Conservation (phyloP, 2,329 filamentous ascomycete species). For the Nigrograna mackinnonii region DNA sequence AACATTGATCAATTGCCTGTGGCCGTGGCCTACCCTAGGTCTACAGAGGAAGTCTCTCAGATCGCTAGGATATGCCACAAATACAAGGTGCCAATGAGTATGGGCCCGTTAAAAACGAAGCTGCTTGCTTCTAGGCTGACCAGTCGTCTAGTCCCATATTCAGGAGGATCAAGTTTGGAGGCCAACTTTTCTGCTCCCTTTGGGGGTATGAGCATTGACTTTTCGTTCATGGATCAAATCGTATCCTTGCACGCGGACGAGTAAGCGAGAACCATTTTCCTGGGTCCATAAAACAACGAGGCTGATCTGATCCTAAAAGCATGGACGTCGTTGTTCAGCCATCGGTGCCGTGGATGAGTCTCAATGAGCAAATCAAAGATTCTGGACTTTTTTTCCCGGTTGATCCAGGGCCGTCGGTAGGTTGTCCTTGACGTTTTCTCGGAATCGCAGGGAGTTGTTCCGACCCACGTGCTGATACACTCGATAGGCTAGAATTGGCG, state of each 20-base stretch:
- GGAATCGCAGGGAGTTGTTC: slow-evolving; percentile 15
- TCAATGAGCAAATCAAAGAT: slow-evolving; percentile 75
- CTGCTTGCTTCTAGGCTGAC: slow-evolving; percentile 1
- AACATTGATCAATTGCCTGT: slow-evolving; percentile 67
- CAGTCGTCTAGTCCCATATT: slow-evolving; percentile 67
- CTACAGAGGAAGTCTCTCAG: slow-evolving; percentile 65
- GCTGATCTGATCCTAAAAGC: slow-evolving; percentile 34
- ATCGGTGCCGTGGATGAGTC: slow-evolving; percentile 86
- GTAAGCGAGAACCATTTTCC: slow-evolving; percentile 25
- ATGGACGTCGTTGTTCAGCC: slow-evolving; percentile 95
- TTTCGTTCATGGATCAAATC: slow-evolving; percentile 83
- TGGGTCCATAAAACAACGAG: background rate
- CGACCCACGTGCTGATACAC: slow-evolving; percentile 20
- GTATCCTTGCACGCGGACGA: slow-evolving; percentile 80
- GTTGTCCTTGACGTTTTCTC: slow-evolving; percentile 21
- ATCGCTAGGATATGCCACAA: slow-evolving; percentile 75
- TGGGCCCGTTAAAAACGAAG: slow-evolving; percentile 4
- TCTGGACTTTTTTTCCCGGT: slow-evolving; percentile 88
- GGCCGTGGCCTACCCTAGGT: slow-evolving; percentile 66
- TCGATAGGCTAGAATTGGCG: slow-evolving; percentile 70
- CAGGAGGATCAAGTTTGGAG: slow-evolving; percentile 83
- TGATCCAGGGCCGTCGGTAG: slow-evolving; percentile 71
- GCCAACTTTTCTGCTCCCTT: slow-evolving; percentile 88
- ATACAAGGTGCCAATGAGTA: slow-evolving; percentile 74
- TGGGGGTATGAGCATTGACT: slow-evolving; percentile 88